Base-by-base conservation (phyloP, 176 grass and related monocot genomes). In the Echinochloa phyllopogon region DNA sequence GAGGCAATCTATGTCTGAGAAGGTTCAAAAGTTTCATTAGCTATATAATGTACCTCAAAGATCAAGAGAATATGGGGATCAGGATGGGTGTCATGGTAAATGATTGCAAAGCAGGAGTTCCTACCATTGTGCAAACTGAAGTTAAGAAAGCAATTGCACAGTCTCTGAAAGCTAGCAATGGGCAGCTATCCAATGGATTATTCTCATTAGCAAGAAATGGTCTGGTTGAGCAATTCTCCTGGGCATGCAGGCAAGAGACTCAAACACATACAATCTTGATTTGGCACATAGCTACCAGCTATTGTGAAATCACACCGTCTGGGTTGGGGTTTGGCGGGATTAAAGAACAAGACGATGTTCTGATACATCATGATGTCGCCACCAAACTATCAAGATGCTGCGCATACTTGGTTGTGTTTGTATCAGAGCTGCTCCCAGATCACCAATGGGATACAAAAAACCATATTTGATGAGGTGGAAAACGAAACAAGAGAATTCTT, bases 351-450 rank as follows among this genome's bases (percentile, higher is more conserved):
- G 64, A 4, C 29, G 62, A 39, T 53, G 20, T 24, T 65, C 77
- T 66, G 37, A 66, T 53, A 21, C 79, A 82, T 21, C 49, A n/a
- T 12, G 65, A 39, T n/a, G 52, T 47, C 25, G 24, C 36, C 1
- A 83, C 1, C 5, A 60, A 72, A 57, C 29, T 74, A 38, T 83
- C 81, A 60, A 83, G 39, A 49, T 83, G 63, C 60, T 83, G 69
- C 39, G 55, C 69, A n/a, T 61, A 82, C 53, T 74, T 62, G 8
- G 42, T 74, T 61, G 81, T 50, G 40, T 62, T 61, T 83, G 18
- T 73, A 21, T 56, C 24, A 39, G 10, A 74, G 13, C 16, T 74
- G 17, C 69, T 83, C 37, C 81, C 51, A 50, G 68, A 72, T 37
- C 55, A 39, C 3, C 55, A 60, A 21, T 59, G 53, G 13, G 38